Conservation (phyloP, 345 rosid species). For the Sapria himalayana region DNA sequence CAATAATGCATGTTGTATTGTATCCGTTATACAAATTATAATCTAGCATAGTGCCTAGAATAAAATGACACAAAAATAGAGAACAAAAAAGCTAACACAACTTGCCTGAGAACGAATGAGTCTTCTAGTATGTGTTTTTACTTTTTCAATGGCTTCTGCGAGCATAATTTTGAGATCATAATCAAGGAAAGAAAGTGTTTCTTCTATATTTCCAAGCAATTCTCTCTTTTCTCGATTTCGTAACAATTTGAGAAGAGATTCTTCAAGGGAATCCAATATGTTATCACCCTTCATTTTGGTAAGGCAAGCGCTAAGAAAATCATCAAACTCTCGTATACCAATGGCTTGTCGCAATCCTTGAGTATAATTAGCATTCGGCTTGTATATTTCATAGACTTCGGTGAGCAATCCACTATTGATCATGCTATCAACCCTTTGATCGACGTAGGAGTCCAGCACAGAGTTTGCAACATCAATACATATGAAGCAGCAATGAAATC, state of each 20-base stretch:
- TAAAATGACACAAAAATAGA: no score
- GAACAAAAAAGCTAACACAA: no score
- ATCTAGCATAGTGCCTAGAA: no score
- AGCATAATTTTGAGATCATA: slow-evolving; percentile 24
- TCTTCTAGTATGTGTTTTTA: slow-evolving; percentile 65
- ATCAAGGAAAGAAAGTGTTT: slow-evolving; percentile 17
- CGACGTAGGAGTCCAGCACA: slow-evolving; percentile 52
- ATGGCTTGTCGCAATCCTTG: slow-evolving; percentile 78
- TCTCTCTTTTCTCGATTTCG: slow-evolving; percentile 12
- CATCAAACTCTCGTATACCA: slow-evolving; percentile 73
- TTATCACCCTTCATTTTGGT: slow-evolving; percentile 5
- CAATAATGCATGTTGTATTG: no score
- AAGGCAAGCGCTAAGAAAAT: slow-evolving; percentile 24
- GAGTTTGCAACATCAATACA: slow-evolving; percentile 47
- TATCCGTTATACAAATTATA: no score
- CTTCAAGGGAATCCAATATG: slow-evolving; percentile 8
- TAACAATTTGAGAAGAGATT: slow-evolving; percentile 8
- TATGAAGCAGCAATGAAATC: slow-evolving; percentile 57
- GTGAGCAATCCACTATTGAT: slow-evolving; percentile 50
- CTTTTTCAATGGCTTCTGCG: slow-evolving; percentile 45
- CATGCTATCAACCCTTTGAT: slow-evolving; percentile 71
- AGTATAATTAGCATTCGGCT: slow-evolving; percentile 41
- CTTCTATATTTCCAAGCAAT: slow-evolving; percentile 22
- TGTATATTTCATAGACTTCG: slow-evolving; percentile 62
- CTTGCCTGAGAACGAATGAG: slow-evolving; percentile 88